phyloP scores from a whole-genome alignment of 768 basidiomycete species.

The Phylloporus arenicola region DNA sequence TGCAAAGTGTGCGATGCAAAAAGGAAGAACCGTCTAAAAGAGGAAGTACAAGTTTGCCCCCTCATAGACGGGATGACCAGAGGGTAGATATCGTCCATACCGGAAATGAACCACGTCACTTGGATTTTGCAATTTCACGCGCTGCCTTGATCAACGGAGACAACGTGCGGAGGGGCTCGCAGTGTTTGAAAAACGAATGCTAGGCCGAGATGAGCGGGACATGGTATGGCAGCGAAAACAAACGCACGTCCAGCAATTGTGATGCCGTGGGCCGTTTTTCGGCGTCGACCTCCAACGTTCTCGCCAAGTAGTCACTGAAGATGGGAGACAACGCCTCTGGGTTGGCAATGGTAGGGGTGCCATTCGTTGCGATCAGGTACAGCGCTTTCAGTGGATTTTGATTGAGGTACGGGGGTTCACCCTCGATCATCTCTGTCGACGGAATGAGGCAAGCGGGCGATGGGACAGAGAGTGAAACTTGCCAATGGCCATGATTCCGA shows the following conservation, averaged over 20 bases:
- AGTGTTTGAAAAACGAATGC: slow-evolving; percentile 86
- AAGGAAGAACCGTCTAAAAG: not conserved
- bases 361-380: slow-evolving; percentile 97
- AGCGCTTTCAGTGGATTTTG: slow-evolving; percentile 96
- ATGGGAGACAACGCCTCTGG: slow-evolving; percentile 69
- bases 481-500: slow-evolving; percentile 97
- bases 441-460: slow-evolving; percentile 5
- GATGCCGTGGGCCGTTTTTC: slow-evolving; percentile 89
- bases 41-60: no score
- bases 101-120: slow-evolving; percentile 15
- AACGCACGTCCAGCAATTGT: slow-evolving; percentile 65
- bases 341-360: slow-evolving; percentile 93
- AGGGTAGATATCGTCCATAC: slow-evolving; percentile 14
- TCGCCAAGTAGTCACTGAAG: slow-evolving; percentile 86
- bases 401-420: slow-evolving; percentile 93
- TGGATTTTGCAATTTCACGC: slow-evolving; percentile 72
- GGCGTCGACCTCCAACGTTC: slow-evolving; percentile 89
- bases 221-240: not conserved
- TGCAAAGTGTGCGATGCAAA: slow-evolving; percentile 20
- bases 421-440: slow-evolving; percentile 89
- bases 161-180: slow-evolving; percentile 81
- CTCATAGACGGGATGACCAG: no score
- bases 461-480: slow-evolving; percentile 20
- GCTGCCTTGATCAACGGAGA: slow-evolving; percentile 91
- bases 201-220: slow-evolving; percentile 25